These are phyloP conservation scores for Cylindricascospora bacillispora DNA, from an alignment of 1,139 yeast species.

Conservation along the genomic window DNA sequence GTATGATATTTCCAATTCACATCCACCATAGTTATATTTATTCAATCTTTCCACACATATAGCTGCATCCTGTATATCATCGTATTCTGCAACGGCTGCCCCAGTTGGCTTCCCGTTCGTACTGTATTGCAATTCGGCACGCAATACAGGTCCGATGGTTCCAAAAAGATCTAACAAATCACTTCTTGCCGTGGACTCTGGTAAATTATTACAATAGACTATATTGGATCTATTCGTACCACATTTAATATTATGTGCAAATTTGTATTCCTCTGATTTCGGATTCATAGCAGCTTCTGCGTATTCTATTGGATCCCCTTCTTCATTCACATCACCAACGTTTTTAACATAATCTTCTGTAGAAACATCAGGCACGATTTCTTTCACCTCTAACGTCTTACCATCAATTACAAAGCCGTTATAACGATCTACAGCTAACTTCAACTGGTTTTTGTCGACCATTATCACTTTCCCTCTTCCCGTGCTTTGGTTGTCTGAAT, in stretches of 20 bases:
- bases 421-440: constrained; percentile 44
- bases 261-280: constrained; percentile 1
- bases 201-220: constrained; percentile 64
- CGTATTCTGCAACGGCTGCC: constrained; percentile 72
- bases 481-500: constrained; percentile 59
- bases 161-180: constrained; percentile 78
- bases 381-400: constrained; percentile 52
- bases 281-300: constrained; percentile 1
- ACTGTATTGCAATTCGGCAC: constrained; percentile 65
- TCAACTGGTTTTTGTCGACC: constrained; percentile 44
- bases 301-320: background rate
- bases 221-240: constrained; percentile 48
- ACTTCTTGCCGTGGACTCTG: constrained; percentile 73
- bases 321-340: background rate
- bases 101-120: constrained; percentile 66
- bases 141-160: constrained; percentile 60
- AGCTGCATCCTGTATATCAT: constrained; percentile 55
- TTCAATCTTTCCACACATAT: constrained; percentile 62
- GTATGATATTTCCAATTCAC: constrained; percentile 53
- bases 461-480: constrained; percentile 73
- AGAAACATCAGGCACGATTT: constrained; percentile 1
- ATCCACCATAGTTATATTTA: constrained; percentile 75
- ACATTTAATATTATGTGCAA: constrained; percentile 7
- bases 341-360: background rate
- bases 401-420: constrained; percentile 55